phyloP scores from a whole-genome alignment of 495 filamentous ascomycete species.

The Podospora pseudopauciseta region DNA sequence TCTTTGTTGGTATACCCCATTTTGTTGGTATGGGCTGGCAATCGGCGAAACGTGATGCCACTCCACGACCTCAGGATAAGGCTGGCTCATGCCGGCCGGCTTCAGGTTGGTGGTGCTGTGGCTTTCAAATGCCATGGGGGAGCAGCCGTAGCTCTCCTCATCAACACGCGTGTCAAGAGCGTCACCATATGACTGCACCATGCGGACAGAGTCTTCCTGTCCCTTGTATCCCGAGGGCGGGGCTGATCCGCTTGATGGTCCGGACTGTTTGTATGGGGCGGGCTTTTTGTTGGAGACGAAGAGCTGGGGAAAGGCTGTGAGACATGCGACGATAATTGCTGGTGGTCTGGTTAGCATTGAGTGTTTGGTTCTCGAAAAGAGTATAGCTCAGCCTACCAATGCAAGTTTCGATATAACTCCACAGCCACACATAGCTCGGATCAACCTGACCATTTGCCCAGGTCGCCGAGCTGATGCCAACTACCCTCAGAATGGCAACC shows the following conservation, averaged over 20 bases:
- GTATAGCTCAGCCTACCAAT: neutral
- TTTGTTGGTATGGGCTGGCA: neutral
- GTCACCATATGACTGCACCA: slow-evolving; percentile 1
- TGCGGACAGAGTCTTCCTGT: neutral
- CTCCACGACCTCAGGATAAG: neutral
- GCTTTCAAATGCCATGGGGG: neutral
- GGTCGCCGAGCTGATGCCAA: neutral
- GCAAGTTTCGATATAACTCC: slow-evolving; percentile 5
- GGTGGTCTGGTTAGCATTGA: neutral
- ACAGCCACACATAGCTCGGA: neutral
- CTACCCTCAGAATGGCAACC: neutral
- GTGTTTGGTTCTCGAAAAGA: neutral
- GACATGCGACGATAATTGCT: slow-evolving; percentile 3
- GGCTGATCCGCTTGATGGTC: neutral
- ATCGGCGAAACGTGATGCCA: neutral
- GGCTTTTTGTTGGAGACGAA: slow-evolving; percentile 1
- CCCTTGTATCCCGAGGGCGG: neutral
- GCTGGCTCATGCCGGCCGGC: neutral
- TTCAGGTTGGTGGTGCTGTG: slow-evolving; percentile 1
- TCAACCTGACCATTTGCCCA: neutral
- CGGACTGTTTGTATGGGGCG: neutral
- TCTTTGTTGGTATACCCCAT: neutral
- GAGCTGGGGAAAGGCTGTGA: slow-evolving; percentile 5
- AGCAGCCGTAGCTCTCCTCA: neutral
- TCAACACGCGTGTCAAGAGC: neutral